phyloP scores from a whole-genome alignment of 805 yeast species.

The Ogataea paraovalis region DNA sequence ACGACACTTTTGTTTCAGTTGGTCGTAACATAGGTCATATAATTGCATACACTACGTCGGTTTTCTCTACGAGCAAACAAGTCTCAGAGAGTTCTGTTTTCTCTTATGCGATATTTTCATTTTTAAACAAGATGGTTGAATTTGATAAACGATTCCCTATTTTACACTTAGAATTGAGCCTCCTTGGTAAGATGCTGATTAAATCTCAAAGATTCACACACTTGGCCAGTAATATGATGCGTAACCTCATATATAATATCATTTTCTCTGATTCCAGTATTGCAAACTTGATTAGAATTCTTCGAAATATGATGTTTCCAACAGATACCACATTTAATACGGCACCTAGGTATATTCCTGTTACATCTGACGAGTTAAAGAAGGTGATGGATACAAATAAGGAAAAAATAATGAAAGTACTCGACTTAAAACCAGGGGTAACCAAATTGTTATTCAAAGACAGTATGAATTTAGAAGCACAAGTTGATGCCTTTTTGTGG shows the following conservation, averaged over 20 bases:
- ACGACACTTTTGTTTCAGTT: constrained; percentile 9
- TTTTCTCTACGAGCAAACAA: constrained; percentile 15
- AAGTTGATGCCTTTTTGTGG: constrained; percentile 28
- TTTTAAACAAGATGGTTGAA: constrained; percentile 15
- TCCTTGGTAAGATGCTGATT: constrained; percentile 6
- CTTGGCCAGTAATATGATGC: constrained; percentile 23
- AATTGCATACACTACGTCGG: constrained; percentile 29
- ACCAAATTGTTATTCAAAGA: constrained; percentile 6
- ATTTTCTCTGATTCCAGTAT: constrained; percentile 19
- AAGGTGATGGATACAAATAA: constrained; percentile 11
- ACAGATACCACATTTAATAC: constrained; percentile 24
- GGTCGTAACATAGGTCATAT: constrained; percentile 22
- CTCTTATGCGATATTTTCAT: constrained; percentile 21
- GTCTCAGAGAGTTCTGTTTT: constrained; percentile 8
- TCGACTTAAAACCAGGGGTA: constrained; percentile 4
- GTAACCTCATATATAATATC: constrained; percentile 21
- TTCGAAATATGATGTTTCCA: constrained; percentile 30
- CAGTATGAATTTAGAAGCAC: constrained; percentile 4
- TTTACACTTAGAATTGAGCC: constrained; percentile 6
- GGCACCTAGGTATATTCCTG: constrained; percentile 29
- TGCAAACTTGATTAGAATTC: constrained; percentile 8
- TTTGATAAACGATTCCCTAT: constrained; percentile 18
- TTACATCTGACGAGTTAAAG: constrained; percentile 24
- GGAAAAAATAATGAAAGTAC: constrained; percentile 4
- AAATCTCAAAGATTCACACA: constrained; percentile 20